Base-by-base conservation (phyloP, 2,329 filamentous ascomycete genomes). In the Penicillium griseofulvum region DNA sequence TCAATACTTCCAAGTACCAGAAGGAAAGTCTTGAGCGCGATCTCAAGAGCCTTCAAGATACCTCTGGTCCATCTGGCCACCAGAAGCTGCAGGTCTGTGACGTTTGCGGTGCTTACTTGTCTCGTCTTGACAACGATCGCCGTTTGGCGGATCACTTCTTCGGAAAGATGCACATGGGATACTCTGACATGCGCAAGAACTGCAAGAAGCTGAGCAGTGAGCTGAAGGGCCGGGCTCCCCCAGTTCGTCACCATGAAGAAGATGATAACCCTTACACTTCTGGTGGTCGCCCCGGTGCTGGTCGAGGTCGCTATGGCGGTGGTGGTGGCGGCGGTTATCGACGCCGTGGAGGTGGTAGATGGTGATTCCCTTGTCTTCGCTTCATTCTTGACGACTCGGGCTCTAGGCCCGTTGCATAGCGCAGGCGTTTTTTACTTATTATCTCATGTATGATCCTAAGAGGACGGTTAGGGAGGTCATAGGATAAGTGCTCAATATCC, bases 61-160 rank as follows among this genome's bases (percentile, higher is more conserved):
- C 93, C 0, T 90, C 87, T 26, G 94, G 94, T 0, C 94, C 94
- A 0, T 91, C 87, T 0, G 94, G 94, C 17, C 94, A 99, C 74
- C 94, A 99, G 79, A 99, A 99, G 74, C 81, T 99, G 38, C 94
- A 99, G 73, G 94, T 99, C 44, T 99, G 94, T 81, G 94, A 99
- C 75, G 94, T 97, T 1, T 99, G 94, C 74, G 94, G 94, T 59
- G 94, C 94, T 6, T 99, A 97, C 72, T 82, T 99, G 36, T 91
- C 87, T 59, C 80, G 94, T 22, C 82, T 99, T 31, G 94, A 99
- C 71, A 99, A 99, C 70, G 94, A 99, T 73, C 84, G 94, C 34
- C 83, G 94, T 29, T 74, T 99, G 69, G 94, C 94, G 19, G 94
- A 99, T 71, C 94, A 99, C 74, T 99, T 99, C 72, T 97, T 97